Evolutionary conservation across 495 filamentous ascomycete species (phyloP).

Genomic region (Sphaerosporella brunnea): DNA sequence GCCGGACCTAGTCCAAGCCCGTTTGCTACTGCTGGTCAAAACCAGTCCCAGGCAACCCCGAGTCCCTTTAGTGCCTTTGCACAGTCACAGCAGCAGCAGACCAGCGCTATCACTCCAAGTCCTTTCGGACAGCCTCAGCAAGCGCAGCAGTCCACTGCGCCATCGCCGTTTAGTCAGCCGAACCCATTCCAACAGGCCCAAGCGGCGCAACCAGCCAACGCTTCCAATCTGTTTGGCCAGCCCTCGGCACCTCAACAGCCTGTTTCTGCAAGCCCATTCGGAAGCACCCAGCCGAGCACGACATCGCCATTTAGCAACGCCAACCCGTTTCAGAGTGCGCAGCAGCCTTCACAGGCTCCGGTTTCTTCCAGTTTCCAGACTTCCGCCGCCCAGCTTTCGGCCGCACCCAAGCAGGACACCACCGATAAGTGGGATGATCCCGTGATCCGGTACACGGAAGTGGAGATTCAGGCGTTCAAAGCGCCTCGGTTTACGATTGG

Average conservation of each 20-base stretch:
- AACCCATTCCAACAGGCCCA: constrained; percentile 15
- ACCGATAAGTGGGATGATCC: constrained; percentile 26
- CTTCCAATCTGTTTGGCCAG: constrained; percentile 8
- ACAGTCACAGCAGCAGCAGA: constrained; percentile 1
- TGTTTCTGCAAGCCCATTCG: constrained; percentile 8
- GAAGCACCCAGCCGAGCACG: constrained; percentile 1
- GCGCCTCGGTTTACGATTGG: constrained; percentile 17
- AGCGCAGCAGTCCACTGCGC: not conserved
- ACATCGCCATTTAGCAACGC: constrained; percentile 12
- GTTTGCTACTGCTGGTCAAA: not conserved
- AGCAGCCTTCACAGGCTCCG: constrained; percentile 11
- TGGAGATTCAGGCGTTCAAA: constrained; percentile 15
- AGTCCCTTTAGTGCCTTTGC: not conserved
- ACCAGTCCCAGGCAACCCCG: not conserved
- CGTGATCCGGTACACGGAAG: constrained; percentile 14
- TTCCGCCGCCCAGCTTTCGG: not conserved
- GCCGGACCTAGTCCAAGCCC: not conserved
- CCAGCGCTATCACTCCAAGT: not conserved
- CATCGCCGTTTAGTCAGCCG: constrained; percentile 1
- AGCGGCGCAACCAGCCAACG: not conserved
- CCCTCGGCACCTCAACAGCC: constrained; percentile 7
- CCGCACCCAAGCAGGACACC: constrained; percentile 9
- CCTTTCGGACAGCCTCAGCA: constrained; percentile 16
- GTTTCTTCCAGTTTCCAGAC: not conserved
- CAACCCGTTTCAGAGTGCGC: constrained; percentile 14